These are phyloP conservation scores for Penicillium olsonii DNA, from an alignment of 2,329 filamentous ascomycete genomes.

Conservation along the genomic window DNA sequence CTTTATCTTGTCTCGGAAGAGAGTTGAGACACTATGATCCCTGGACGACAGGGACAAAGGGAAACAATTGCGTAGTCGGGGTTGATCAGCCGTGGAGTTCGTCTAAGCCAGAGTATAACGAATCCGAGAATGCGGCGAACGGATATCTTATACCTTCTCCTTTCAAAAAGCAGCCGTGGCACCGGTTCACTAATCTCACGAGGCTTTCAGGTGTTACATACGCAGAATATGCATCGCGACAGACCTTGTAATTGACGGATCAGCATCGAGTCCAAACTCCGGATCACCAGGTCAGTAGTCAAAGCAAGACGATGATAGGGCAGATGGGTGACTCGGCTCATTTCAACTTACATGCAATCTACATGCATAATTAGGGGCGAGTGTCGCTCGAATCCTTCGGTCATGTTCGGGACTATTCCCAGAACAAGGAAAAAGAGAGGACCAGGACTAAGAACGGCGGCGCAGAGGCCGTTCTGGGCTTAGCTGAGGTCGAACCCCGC, in stretches of 20 bases:
- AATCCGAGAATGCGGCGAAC: constrained; percentile 12
- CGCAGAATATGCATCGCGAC: constrained; percentile 4
- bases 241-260: constrained; percentile 2
- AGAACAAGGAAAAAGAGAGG: constrained; percentile 7
- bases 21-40: constrained; percentile 2
- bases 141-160: constrained; percentile 20
- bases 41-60: constrained; percentile 10
- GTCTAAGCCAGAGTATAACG: constrained; percentile 21
- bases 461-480: constrained; percentile 14
- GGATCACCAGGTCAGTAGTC: constrained; percentile 18
- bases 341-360: constrained; percentile 2
- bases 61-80: constrained; percentile 10
- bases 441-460: constrained; percentile 9
- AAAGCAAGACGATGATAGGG: constrained; percentile 3
- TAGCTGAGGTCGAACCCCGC: constrained; percentile 9
- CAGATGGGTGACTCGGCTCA: background rate
- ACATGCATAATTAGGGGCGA: background rate
- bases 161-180: constrained; percentile 6
- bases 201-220: constrained; percentile 21
- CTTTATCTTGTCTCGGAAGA: background rate
- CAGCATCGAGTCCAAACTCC: background rate
- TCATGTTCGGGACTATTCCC: constrained; percentile 11
- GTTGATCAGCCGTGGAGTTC: constrained; percentile 13
- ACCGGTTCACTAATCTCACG: constrained; percentile 13
- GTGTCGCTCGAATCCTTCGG: constrained; percentile 8